phyloP scores from a whole-genome alignment of 75 land plant genomes.

The Isoetes taiwanensis region DNA sequence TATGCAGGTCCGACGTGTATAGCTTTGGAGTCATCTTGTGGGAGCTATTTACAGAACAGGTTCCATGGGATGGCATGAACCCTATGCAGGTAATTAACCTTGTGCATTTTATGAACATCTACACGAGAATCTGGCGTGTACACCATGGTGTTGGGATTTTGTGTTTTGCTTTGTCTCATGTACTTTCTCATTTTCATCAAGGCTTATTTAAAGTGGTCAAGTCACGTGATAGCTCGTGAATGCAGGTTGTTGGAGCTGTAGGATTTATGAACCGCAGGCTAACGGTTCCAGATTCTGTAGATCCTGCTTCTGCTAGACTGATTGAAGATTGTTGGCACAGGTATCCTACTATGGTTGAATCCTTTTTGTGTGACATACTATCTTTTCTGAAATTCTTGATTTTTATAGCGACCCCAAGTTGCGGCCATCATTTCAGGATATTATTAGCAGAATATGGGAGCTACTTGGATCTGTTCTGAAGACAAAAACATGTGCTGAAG shows the following conservation, averaged over 20 bases:
- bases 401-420: conserved; percentile 40
- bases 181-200: too few species aligned
- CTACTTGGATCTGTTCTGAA: too few species aligned
- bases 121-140: too few species aligned
- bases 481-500: too few species aligned
- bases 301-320: conserved; percentile 42
- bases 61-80: conserved; percentile 80
- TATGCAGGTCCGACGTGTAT: conserved; percentile 66
- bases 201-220: too few species aligned
- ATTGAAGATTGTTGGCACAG: conserved; percentile 71
- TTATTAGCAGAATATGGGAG: too few species aligned
- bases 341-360: conserved; percentile 11
- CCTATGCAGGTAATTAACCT: conserved; percentile 89
- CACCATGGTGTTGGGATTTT: too few species aligned
- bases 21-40: conserved; percentile 77
- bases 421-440: conserved; percentile 72
- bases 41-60: conserved; percentile 72
- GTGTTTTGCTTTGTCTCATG: too few species aligned
- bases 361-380: too few species aligned
- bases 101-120: too few species aligned
- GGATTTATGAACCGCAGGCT: conserved; percentile 77
- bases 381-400: too few species aligned
- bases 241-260: conserved; percentile 80
- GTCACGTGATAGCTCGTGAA: too few species aligned
- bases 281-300: conserved; percentile 47